Conservation (phyloP, 2,329 filamentous ascomycete genomes). For the Rutstroemia sp. region DNA sequence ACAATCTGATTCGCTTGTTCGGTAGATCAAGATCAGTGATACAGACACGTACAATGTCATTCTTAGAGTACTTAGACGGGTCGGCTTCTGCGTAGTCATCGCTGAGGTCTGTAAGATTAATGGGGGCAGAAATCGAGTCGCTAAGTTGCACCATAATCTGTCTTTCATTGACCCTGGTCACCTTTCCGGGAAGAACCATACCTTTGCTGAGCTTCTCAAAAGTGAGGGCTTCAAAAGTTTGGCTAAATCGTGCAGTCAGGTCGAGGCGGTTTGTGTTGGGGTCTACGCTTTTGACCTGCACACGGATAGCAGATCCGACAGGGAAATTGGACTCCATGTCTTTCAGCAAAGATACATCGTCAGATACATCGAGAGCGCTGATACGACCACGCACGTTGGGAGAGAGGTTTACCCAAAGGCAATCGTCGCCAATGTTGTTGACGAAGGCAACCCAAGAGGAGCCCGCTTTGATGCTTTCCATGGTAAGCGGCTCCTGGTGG, state of each 20-base stretch:
- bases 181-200: slow-evolving; percentile 72
- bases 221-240: slow-evolving; percentile 48
- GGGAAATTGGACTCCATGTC: slow-evolving; percentile 77
- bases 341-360: slow-evolving; percentile 73
- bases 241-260: slow-evolving; percentile 66
- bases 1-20: slow-evolving; percentile 80
- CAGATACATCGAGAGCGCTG: slow-evolving; percentile 73
- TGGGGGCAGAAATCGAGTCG: slow-evolving; percentile 68
- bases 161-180: slow-evolving; percentile 80
- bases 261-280: slow-evolving; percentile 68
- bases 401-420: slow-evolving; percentile 84
- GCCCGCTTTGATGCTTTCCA: slow-evolving; percentile 67
- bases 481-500: slow-evolving; percentile 56
- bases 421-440: slow-evolving; percentile 77
- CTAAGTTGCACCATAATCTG: slow-evolving; percentile 81
- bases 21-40: slow-evolving; percentile 70
- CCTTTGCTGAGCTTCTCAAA: slow-evolving; percentile 69
- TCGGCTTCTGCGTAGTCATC: slow-evolving; percentile 83
- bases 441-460: slow-evolving; percentile 75
- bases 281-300: slow-evolving; percentile 71
- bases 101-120: slow-evolving; percentile 74
- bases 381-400: slow-evolving; percentile 83
- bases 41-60: slow-evolving; percentile 82
- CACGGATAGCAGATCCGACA: slow-evolving; percentile 78
- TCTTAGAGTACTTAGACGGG: slow-evolving; percentile 67